These are phyloP conservation scores for Nemania diffusa DNA, from an alignment of 2,329 filamentous ascomycete species.

Conservation along the genomic window DNA sequence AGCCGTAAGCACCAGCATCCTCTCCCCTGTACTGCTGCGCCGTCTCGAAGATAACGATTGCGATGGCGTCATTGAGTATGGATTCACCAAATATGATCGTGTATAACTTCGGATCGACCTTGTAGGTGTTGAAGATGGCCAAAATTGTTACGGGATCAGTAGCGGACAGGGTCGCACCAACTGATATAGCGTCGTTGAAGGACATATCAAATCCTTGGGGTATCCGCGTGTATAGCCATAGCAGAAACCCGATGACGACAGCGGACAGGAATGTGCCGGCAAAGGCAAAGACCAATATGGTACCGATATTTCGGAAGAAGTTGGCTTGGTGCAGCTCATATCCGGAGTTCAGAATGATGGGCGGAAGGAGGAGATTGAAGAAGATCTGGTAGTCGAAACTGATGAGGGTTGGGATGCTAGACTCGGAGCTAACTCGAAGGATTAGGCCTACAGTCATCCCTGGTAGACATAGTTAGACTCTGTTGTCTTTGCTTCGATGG, in stretches of 20 bases:
- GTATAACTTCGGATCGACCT: constrained; percentile 98
- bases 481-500: constrained; percentile 19
- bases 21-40: constrained; percentile 91
- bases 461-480: constrained; percentile 51
- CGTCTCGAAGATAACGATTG: constrained; percentile 98
- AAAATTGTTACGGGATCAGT: constrained; percentile 98
- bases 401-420: constrained; percentile 88
- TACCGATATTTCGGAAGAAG: constrained; percentile 98
- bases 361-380: constrained; percentile 98
- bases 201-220: constrained; percentile 85
- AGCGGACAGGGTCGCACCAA: constrained; percentile 94
- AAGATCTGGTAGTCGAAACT: constrained; percentile 99
- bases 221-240: constrained; percentile 89
- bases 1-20: constrained; percentile 74
- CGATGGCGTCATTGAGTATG: constrained; percentile 97
- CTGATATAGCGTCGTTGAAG: constrained; percentile 95
- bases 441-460: constrained; percentile 96
- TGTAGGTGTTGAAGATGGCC: constrained; percentile 99
- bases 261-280: constrained; percentile 97
- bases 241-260: constrained; percentile 87
- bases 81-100: constrained; percentile 99
- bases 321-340: constrained; percentile 99
- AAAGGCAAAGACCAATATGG: constrained; percentile 97
- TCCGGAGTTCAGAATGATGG: constrained; percentile 95
- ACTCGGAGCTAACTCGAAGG: constrained; percentile 81